A percentile compares a stretch with the other conserved stretches of the same genome.
These are phyloP conservation scores for Triticum urartu DNA, from an alignment of 176 grass and related monocot species.

Conservation along the genomic window DNA sequence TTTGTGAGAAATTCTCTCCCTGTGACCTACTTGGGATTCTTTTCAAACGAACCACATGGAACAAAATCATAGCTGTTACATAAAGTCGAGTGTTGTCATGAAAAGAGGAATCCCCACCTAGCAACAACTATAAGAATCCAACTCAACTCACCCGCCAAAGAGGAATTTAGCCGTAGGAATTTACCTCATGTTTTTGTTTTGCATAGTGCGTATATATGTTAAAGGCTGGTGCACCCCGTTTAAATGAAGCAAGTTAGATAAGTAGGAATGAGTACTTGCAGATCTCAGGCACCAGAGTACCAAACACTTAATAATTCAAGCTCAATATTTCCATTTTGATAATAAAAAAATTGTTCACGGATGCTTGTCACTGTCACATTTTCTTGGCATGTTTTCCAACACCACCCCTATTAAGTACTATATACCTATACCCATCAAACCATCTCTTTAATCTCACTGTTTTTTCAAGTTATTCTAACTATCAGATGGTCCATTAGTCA, in stretches of 20 bases:
- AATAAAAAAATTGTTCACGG: too few relatives aligned
- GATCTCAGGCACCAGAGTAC: neutral
- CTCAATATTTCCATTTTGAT: neutral
- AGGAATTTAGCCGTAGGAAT: neutral
- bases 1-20: too few relatives aligned
- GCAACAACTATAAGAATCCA: too few relatives aligned
- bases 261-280: neutral
- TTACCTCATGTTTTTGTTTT: neutral
- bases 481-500: neutral
- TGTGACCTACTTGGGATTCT: too few relatives aligned
- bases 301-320: neutral
- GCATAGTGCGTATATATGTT: conserved; percentile 7
- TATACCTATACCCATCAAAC: neutral
- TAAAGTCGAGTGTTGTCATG: too few relatives aligned
- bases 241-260: neutral
- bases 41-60: too few relatives aligned
- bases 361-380: neutral
- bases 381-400: neutral
- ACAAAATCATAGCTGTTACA: too few relatives aligned
- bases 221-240: neutral
- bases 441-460: neutral
- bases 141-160: too few relatives aligned
- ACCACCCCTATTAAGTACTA: neutral
- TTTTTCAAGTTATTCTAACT: neutral
- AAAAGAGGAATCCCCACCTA: too few relatives aligned